Conservation (phyloP, 345 rosid species). For the Dovyalis caffra region DNA sequence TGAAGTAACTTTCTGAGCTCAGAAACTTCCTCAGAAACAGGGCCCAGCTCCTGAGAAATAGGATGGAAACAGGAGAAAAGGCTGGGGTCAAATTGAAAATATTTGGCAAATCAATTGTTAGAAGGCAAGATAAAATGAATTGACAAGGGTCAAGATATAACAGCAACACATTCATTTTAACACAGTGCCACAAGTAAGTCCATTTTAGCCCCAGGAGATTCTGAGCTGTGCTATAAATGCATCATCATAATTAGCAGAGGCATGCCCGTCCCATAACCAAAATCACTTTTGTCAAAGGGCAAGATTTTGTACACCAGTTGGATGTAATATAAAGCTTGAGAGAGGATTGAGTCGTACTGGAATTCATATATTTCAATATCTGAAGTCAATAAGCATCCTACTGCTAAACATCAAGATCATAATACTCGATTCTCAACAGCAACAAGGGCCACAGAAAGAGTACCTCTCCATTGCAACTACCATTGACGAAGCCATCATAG, state of each 20-base stretch:
- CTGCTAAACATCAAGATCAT: neutral
- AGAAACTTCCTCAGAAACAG: conserved; percentile 22
- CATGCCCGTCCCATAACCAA: neutral
- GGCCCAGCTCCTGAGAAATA: conserved; percentile 14
- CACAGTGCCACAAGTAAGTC: neutral
- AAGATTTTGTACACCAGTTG: neutral
- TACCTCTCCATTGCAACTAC: conserved; percentile 22
- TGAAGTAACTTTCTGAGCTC: conserved; percentile 25
- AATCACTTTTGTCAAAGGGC: neutral
- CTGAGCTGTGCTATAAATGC: neutral
- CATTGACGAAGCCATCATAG: conserved; percentile 15
- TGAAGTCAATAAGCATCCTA: neutral
- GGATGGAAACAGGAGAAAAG: neutral
- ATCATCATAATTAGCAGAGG: neutral
- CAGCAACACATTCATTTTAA: neutral
- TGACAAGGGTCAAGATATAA: neutral
- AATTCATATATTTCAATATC: neutral
- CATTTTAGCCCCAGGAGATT: neutral
- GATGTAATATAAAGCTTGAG: neutral
- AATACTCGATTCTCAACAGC: neutral
- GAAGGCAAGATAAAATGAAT: neutral
- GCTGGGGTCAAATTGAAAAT: neutral
- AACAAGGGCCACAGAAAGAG: neutral
- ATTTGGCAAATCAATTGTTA: neutral
- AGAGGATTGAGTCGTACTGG: neutral